Percentiles rank a stretch among this genome's conserved stretches.
These are phyloP conservation scores for Hypomontagnella monticulosa DNA, from an alignment of 495 filamentous ascomycete genomes.

Conservation along the genomic window DNA sequence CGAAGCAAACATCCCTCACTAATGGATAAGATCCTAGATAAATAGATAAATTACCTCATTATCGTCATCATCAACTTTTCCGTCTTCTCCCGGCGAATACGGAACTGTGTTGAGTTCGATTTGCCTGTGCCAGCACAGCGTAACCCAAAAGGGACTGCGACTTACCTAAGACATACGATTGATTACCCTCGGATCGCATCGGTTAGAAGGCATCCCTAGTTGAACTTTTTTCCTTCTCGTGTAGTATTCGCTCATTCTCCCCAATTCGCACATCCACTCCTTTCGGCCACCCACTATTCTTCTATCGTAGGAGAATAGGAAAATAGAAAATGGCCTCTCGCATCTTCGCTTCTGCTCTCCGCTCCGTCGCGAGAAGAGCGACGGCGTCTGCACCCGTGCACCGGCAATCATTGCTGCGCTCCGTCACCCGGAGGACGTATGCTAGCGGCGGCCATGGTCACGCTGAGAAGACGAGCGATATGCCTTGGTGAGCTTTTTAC, in stretches of 20 bases:
- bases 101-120: too few species aligned
- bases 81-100: neutral
- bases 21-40: neutral
- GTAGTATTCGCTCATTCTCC: neutral
- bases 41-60: neutral
- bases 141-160: neutral
- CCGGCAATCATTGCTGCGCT: slow-evolving; percentile 5
- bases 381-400: slow-evolving; percentile 1
- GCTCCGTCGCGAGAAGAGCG: slow-evolving; percentile 19
- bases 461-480: slow-evolving; percentile 39
- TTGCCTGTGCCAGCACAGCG: neutral
- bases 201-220: too few species aligned
- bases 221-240: too few species aligned
- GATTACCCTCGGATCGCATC: neutral
- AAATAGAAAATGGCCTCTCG: slow-evolving; percentile 23
- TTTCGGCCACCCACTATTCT: neutral
- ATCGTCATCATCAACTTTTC: slow-evolving; percentile 5
- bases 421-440: slow-evolving; percentile 27
- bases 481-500: slow-evolving; percentile 41
- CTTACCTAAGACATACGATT: slow-evolving; percentile 11
- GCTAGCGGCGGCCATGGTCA: slow-evolving; percentile 12
- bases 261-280: neutral
- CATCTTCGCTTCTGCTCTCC: slow-evolving; percentile 12
- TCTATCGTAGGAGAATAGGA: neutral
- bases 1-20: too few species aligned